A percentile compares a stretch with the other conserved stretches of the same genome.
Evolutionary conservation across 2,329 filamentous ascomycete genomes (phyloP).

Genomic region (Bipolaris bicolor): DNA sequence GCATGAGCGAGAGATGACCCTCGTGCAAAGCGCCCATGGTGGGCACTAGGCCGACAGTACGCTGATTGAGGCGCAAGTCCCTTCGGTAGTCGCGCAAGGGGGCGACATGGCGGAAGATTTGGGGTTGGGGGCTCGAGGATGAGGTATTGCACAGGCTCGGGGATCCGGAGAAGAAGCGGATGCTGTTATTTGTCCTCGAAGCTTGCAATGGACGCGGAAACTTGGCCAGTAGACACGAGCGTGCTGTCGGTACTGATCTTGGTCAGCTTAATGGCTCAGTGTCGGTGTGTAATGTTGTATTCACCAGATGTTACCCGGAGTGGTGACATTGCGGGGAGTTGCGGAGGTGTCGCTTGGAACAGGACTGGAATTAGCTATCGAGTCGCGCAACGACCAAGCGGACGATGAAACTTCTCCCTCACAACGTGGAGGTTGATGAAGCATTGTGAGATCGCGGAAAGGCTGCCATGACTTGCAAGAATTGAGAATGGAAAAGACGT

Average conservation of each 20-base stretch:
- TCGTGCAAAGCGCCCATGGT: constrained; percentile 98
- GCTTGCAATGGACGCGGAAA: constrained; percentile 6
- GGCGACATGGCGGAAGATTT: constrained; percentile 76
- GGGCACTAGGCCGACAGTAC: constrained; percentile 84
- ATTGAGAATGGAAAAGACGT: constrained; percentile 30
- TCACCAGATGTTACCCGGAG: constrained; percentile 29
- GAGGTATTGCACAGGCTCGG: constrained; percentile 26
- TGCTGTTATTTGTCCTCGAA: constrained; percentile 7
- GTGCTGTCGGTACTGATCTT: constrained; percentile 17
- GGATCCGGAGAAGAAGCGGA: constrained; percentile 30
- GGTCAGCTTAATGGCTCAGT: constrained; percentile 24
- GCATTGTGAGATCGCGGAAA: constrained; percentile 1
- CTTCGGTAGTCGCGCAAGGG: constrained; percentile 73
- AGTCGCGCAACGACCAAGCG: neutral
- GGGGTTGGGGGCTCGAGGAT: constrained; percentile 54
- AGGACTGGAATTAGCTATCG: constrained; percentile 7
- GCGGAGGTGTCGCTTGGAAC: constrained; percentile 26
- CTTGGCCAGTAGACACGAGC: constrained; percentile 3
- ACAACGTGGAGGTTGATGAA: constrained; percentile 14
- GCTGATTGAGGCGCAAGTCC: constrained; percentile 68
- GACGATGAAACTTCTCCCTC: neutral
- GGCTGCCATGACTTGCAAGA: constrained; percentile 23
- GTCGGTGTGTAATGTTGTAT: constrained; percentile 5
- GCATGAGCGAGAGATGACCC: constrained; percentile 86
- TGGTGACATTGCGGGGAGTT: constrained; percentile 34